phyloP scores from a whole-genome alignment of 208 protist species.

The Acanthamoeba castellanii region DNA sequence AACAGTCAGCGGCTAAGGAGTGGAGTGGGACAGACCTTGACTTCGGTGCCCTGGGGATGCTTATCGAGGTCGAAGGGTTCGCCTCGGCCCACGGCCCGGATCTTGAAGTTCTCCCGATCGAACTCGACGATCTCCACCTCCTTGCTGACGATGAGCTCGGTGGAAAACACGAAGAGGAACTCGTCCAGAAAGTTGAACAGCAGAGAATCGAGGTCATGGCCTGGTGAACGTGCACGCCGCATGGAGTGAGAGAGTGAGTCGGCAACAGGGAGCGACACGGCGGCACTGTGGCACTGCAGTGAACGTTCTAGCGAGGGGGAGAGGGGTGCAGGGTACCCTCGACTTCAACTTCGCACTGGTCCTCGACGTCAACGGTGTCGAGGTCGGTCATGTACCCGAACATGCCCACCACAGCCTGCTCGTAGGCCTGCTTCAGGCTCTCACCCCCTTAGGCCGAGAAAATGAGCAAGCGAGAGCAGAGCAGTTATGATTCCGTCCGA shows the following conservation, averaged over 20 bases:
- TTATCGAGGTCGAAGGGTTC: conserved; percentile 72
- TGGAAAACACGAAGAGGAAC: conserved; percentile 69
- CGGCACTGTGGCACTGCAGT: no score
- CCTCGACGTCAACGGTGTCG: conserved; percentile 49
- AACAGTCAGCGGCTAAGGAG: no score
- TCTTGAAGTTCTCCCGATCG: conserved; percentile 71
- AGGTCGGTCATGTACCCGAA: conserved; percentile 75
- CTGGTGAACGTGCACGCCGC: not conserved
- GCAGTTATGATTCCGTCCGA: not conserved
- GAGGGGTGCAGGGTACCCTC: not conserved
- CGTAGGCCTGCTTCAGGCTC: conserved; percentile 52
- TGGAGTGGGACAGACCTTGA: conserved; percentile 43
- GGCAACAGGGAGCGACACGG: no score
- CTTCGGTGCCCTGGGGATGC: conserved; percentile 75
- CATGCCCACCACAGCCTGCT: conserved; percentile 69
- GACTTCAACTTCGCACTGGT: conserved; percentile 58
- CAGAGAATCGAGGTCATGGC: conserved; percentile 71
- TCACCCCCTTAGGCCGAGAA: conserved; percentile 37
- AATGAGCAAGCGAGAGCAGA: not conserved
- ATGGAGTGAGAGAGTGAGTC: not conserved
- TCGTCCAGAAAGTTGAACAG: conserved; percentile 72
- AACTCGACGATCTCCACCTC: conserved; percentile 64
- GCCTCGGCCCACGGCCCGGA: conserved; percentile 41
- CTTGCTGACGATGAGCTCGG: conserved; percentile 57
- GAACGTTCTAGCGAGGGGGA: not conserved